Conservation (phyloP, 805 yeast genomes). For the Kuraishia molischiana region DNA sequence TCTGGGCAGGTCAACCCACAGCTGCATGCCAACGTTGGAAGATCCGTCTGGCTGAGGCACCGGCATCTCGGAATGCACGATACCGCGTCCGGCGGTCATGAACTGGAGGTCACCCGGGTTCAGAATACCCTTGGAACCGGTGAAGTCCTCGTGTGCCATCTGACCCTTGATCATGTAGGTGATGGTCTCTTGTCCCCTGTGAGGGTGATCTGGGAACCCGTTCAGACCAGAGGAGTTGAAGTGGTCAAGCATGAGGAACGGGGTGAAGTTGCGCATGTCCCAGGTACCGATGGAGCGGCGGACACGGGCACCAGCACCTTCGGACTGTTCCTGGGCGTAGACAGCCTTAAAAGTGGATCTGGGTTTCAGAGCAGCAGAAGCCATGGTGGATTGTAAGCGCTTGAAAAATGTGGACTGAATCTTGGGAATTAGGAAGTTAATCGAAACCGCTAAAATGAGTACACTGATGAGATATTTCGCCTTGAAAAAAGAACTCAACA, state of each 20-base stretch:
- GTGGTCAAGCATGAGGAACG: slow-evolving; percentile 77
- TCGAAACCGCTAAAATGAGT: not conserved
- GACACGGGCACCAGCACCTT: slow-evolving; percentile 85
- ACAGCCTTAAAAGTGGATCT: slow-evolving; percentile 43
- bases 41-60: slow-evolving; percentile 40
- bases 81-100: slow-evolving; percentile 89
- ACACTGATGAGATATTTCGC: no score
- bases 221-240: slow-evolving; percentile 53
- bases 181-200: slow-evolving; percentile 76
- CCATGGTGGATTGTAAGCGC: not conserved
- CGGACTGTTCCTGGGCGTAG: slow-evolving; percentile 60
- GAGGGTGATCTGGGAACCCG: slow-evolving; percentile 83
- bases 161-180: slow-evolving; percentile 57
- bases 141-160: slow-evolving; percentile 78
- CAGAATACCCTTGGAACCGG: slow-evolving; percentile 72
- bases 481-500: not conserved
- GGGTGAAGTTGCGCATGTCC: slow-evolving; percentile 64
- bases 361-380: slow-evolving; percentile 1
- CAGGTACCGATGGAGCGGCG: slow-evolving; percentile 71
- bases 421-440: not conserved
- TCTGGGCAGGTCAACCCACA: slow-evolving; percentile 81
- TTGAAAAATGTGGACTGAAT: not conserved
- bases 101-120: slow-evolving; percentile 82
- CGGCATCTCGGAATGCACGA: slow-evolving; percentile 84
- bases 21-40: slow-evolving; percentile 56